phyloP scores from a whole-genome alignment of 2,329 filamentous ascomycete genomes.

The Penicillium sp. region DNA sequence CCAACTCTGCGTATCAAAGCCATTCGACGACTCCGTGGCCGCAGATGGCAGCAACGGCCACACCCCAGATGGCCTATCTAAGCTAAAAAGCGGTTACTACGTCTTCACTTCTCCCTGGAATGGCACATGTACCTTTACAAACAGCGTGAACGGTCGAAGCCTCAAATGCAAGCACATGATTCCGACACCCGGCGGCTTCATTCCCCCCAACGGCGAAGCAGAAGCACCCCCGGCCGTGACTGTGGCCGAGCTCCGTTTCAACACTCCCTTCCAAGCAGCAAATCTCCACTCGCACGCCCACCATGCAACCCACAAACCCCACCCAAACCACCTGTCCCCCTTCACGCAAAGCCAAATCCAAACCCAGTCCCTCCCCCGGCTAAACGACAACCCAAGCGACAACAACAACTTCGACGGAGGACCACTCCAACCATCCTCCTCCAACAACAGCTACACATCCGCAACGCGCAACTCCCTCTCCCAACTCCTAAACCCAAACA shows the following conservation, averaged over 20 bases:
- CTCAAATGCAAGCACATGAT: constrained; percentile 73
- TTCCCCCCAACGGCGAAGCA: constrained; percentile 12
- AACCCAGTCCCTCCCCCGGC: neutral
- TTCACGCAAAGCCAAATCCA: constrained; percentile 15
- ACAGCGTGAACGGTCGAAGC: constrained; percentile 70
- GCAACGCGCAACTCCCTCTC: constrained; percentile 34
- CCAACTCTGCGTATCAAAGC: constrained; percentile 34
- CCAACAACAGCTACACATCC: constrained; percentile 5
- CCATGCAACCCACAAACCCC: constrained; percentile 18
- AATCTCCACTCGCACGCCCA: constrained; percentile 30
- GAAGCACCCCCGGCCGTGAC: constrained; percentile 43
- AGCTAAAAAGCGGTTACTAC: constrained; percentile 54
- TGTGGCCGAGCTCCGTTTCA: constrained; percentile 87
- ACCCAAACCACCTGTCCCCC: constrained; percentile 23
- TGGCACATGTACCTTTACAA: constrained; percentile 79
- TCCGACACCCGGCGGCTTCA: constrained; percentile 33
- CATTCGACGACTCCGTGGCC: constrained; percentile 14
- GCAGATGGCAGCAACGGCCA: constrained; percentile 11
- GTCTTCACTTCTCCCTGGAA: constrained; percentile 84
- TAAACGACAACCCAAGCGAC: constrained; percentile 9
- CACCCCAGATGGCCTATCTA: constrained; percentile 16
- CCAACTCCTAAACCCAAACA: constrained; percentile 33
- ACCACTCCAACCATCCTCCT: neutral
- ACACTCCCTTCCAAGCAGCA: constrained; percentile 62
- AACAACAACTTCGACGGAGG: constrained; percentile 15